A percentile compares a stretch with the other conserved stretches of the same genome.
Evolutionary conservation across 345 rosid species (phyloP).

Genomic region (Lepidium didymum): DNA sequence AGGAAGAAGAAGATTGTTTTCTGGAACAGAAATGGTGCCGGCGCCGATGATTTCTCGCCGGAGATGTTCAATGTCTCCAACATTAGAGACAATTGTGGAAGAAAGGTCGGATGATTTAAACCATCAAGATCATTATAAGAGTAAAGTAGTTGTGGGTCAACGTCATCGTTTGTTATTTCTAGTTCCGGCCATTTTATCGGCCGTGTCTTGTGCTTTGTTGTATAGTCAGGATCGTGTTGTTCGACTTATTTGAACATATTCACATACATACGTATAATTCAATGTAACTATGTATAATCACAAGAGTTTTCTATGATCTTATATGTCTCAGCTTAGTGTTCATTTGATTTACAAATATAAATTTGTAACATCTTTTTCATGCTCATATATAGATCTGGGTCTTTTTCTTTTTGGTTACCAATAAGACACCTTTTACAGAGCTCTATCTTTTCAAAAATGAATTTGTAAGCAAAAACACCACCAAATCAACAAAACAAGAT

Average conservation of each 20-base stretch:
- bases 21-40: conserved; percentile 35
- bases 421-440: too few species aligned
- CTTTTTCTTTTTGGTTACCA: too few species aligned
- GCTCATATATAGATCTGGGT: not conserved
- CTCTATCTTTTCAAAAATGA: too few species aligned
- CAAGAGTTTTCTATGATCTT: not conserved
- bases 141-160: conserved; percentile 8
- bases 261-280: not conserved
- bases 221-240: conserved; percentile 26
- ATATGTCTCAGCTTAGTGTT: not conserved
- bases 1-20: conserved; percentile 3
- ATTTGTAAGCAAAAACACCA: too few species aligned
- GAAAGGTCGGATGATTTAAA: conserved; percentile 30
- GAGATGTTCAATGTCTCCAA: conserved; percentile 31
- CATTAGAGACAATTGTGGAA: conserved; percentile 44
- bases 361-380: not conserved
- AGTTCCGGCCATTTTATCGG: conserved; percentile 34
- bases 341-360: not conserved
- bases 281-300: conserved; percentile 3
- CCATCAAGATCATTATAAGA: not conserved
- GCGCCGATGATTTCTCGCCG: conserved; percentile 21
- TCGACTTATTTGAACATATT: conserved; percentile 16
- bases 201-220: conserved; percentile 31
- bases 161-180: conserved; percentile 28
- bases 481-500: too few species aligned